Conservation (phyloP, 2,329 filamentous ascomycete species). For the Curvularia eragrostidis region DNA sequence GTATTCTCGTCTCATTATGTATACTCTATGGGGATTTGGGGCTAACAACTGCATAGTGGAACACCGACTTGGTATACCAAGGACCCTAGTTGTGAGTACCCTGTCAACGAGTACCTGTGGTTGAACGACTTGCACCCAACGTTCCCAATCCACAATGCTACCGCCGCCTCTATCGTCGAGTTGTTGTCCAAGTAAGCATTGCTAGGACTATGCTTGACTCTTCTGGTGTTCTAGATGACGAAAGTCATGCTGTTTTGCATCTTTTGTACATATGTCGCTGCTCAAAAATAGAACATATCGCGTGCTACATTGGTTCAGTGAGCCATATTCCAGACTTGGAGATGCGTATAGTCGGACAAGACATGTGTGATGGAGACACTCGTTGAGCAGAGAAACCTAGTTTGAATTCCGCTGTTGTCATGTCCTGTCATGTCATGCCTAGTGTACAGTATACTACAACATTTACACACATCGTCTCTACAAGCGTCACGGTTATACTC, state of each 20-base stretch:
- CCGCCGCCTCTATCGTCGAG: conserved; percentile 55
- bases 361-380: background rate
- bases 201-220: background rate
- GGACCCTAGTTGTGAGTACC: conserved; percentile 57
- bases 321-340: background rate
- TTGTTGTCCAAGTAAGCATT: conserved; percentile 21
- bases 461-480: conserved; percentile 3
- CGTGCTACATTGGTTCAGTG: background rate
- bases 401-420: background rate
- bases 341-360: no score
- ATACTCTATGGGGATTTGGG: background rate
- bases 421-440: conserved; percentile 1
- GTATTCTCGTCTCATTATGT: conserved; percentile 12
- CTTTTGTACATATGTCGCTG: background rate
- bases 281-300: background rate
- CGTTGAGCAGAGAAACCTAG: background rate
- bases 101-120: conserved; percentile 70
- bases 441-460: conserved; percentile 13
- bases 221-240: background rate
- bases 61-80: conserved; percentile 50
- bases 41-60: conserved; percentile 35
- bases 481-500: conserved; percentile 40
- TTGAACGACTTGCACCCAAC: conserved; percentile 70
- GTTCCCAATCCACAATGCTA: conserved; percentile 66
- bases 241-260: background rate